These are phyloP conservation scores for Sugiyamaella smithiae DNA, from an alignment of 805 yeast species.

Conservation along the genomic window DNA sequence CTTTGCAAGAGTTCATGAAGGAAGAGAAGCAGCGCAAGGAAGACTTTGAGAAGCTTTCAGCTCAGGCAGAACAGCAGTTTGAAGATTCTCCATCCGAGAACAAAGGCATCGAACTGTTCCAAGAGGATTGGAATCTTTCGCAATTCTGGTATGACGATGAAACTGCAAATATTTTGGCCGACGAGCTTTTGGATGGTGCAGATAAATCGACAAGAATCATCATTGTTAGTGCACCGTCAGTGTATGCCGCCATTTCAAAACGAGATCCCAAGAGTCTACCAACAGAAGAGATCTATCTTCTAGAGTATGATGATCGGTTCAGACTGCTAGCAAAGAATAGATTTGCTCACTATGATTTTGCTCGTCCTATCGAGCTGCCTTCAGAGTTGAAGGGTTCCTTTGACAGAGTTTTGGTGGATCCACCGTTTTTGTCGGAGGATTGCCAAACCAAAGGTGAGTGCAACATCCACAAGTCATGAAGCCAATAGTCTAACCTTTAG, in stretches of 20 bases:
- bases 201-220: conserved; percentile 67
- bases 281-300: conserved; percentile 57
- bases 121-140: conserved; percentile 92
- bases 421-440: conserved; percentile 79
- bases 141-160: conserved; percentile 82
- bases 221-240: conserved; percentile 87
- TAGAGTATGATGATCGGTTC: conserved; percentile 80
- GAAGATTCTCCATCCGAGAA: conserved; percentile 31
- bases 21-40: conserved; percentile 60
- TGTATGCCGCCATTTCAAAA: conserved; percentile 73
- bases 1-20: conserved; percentile 58
- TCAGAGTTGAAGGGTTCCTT: conserved; percentile 55
- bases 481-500: conserved; percentile 25
- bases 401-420: conserved; percentile 75
- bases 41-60: conserved; percentile 52
- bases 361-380: conserved; percentile 62
- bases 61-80: conserved; percentile 56
- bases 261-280: conserved; percentile 53
- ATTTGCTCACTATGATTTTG: conserved; percentile 74
- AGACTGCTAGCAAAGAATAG: conserved; percentile 67
- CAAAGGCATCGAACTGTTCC: conserved; percentile 65
- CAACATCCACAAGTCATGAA: too few species aligned
- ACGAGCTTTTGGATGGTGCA: conserved; percentile 74
- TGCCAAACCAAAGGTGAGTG: conserved; percentile 73
- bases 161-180: conserved; percentile 67